These are phyloP conservation scores for Calendula officinalis DNA, from an alignment of 129 eudicot genomes.

Conservation along the genomic window DNA sequence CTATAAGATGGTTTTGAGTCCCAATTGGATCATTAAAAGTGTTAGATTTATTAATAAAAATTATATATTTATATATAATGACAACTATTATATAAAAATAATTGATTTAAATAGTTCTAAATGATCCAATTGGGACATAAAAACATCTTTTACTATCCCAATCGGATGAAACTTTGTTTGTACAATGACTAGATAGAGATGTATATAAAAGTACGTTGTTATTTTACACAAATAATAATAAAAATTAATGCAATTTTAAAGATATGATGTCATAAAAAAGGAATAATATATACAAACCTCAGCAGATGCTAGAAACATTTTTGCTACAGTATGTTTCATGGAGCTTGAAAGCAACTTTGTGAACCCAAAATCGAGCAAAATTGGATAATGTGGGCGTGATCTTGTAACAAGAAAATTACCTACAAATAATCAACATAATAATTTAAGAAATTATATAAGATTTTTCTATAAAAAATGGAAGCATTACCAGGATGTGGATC, in stretches of 20 bases:
- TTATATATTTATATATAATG: no score
- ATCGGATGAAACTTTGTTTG: no score
- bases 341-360: slow-evolving; percentile 67
- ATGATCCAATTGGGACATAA: no score
- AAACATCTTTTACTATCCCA: no score
- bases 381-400: slow-evolving; percentile 74
- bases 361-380: slow-evolving; percentile 93
- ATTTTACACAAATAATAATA: background rate
- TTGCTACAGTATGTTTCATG: slow-evolving; percentile 86
- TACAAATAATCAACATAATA: slow-evolving; percentile 23
- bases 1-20: no score
- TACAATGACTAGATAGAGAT: background rate
- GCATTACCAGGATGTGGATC: slow-evolving; percentile 97
- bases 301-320: slow-evolving; percentile 90
- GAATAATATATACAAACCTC: slow-evolving; percentile 58
- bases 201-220: background rate
- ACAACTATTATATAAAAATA: no score
- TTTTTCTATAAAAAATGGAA: background rate
- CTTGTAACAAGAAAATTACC: slow-evolving; percentile 97
- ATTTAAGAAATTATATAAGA: background rate
- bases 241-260: background rate
- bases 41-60: no score
- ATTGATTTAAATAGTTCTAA: no score
- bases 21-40: no score
- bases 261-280: slow-evolving; percentile 13